Evolutionary conservation across 2,329 filamentous ascomycete genomes (phyloP).

Genomic region (Daldinia eschscholtzii): DNA sequence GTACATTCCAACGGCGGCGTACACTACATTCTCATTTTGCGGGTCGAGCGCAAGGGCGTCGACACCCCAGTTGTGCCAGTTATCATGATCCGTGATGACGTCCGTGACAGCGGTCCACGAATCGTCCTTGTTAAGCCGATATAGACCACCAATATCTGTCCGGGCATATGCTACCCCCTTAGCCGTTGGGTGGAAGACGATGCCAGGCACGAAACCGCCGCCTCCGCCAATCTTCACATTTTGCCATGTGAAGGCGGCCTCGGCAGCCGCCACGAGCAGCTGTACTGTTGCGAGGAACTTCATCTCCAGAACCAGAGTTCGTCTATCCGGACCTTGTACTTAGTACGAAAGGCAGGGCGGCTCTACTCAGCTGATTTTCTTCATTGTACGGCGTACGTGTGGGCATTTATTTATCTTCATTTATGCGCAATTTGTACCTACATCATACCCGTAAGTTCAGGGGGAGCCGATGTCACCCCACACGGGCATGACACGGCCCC

Average conservation of each 20-base stretch:
- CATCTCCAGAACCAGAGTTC: constrained; percentile 40
- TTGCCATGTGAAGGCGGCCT: constrained; percentile 59
- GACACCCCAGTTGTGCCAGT: constrained; percentile 69
- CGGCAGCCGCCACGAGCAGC: constrained; percentile 40
- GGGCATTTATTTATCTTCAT: constrained; percentile 34
- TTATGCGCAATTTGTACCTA: constrained; percentile 31
- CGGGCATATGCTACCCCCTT: constrained; percentile 67
- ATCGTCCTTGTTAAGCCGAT: constrained; percentile 65
- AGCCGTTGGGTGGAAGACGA: constrained; percentile 67
- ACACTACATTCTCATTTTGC: constrained; percentile 64
- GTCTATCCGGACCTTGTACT: background rate
- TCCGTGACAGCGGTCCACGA: constrained; percentile 69
- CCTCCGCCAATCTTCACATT: constrained; percentile 67
- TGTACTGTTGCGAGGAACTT: constrained; percentile 41
- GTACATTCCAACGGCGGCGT: constrained; percentile 68
- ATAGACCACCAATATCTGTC: constrained; percentile 70
- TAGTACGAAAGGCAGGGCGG: background rate
- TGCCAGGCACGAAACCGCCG: constrained; percentile 68
- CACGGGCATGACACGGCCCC: background rate
- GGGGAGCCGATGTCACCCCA: constrained; percentile 23
- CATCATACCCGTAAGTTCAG: constrained; percentile 12
- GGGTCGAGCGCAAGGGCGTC: constrained; percentile 70
- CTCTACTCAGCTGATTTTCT: background rate
- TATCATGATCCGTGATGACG: constrained; percentile 56
- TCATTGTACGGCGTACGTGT: constrained; percentile 24